Percentiles rank a stretch among this genome's conserved stretches.
Conservation (phyloP, 1,139 yeast species). For the Nematodospora anomalae region DNA sequence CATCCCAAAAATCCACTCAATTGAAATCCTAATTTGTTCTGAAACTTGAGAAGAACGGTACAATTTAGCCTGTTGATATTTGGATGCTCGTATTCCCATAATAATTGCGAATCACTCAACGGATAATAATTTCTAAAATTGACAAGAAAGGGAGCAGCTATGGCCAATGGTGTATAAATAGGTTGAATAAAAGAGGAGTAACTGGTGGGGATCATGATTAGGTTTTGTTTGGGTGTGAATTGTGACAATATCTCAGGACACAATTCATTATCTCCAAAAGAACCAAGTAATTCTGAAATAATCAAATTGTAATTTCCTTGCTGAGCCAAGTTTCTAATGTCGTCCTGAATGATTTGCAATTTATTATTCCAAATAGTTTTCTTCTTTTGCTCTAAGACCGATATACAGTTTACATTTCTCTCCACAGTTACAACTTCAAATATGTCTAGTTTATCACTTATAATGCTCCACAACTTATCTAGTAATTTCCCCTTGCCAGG, state of each 20-base stretch:
- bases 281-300: conserved; percentile 81
- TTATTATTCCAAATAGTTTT: conserved; percentile 40
- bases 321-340: conserved; percentile 52
- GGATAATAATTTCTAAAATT: conserved; percentile 51
- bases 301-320: conserved; percentile 49
- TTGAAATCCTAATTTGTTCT: conserved; percentile 3
- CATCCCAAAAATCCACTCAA: conserved; percentile 76
- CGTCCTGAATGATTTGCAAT: conserved; percentile 54
- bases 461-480: conserved; percentile 25
- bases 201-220: conserved; percentile 63
- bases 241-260: conserved; percentile 69
- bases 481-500: conserved; percentile 88
- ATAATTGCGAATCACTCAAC: conserved; percentile 34
- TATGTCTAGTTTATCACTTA: conserved; percentile 1
- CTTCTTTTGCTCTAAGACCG: conserved; percentile 45
- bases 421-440: conserved; percentile 46
- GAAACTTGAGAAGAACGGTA: conserved; percentile 1
- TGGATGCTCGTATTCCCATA: conserved; percentile 61
- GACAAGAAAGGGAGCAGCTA: conserved; percentile 62
- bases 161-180: conserved; percentile 38
- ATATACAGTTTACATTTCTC: conserved; percentile 64
- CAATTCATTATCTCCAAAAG: conserved; percentile 89
- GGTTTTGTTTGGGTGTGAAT: conserved; percentile 11
- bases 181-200: conserved; percentile 67
- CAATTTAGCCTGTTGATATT: conserved; percentile 1